Conservation (phyloP, 345 rosid genomes). For the Carallia pectinifolia region DNA sequence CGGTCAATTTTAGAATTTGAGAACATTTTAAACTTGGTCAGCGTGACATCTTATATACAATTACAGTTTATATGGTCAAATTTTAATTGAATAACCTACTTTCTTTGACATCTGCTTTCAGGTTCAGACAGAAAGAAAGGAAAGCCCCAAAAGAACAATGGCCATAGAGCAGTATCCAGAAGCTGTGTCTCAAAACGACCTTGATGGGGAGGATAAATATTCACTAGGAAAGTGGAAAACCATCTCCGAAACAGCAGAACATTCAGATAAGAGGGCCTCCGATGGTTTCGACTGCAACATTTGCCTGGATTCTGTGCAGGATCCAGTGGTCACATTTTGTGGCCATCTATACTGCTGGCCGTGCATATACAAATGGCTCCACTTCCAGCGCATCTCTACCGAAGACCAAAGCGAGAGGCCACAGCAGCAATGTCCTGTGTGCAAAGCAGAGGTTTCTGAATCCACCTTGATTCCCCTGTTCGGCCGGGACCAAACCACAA, state of each 20-base stretch:
- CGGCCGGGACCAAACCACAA: constrained; percentile 54
- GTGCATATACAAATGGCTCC: constrained; percentile 88
- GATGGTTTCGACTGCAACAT: constrained; percentile 73
- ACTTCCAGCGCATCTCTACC: constrained; percentile 34
- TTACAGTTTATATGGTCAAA: neutral
- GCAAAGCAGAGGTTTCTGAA: constrained; percentile 72
- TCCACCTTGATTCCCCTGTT: constrained; percentile 76
- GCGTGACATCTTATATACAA: no score
- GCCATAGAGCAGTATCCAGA: constrained; percentile 26
- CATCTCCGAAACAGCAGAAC: neutral
- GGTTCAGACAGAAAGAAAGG: constrained; percentile 12
- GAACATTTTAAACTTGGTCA: no score
- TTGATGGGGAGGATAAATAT: constrained; percentile 5
- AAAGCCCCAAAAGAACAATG: constrained; percentile 10
- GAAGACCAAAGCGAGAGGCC: constrained; percentile 39
- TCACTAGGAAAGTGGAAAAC: constrained; percentile 23
- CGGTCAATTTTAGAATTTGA: no score
- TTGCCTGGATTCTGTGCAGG: constrained; percentile 73
- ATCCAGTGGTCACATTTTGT: constrained; percentile 84
- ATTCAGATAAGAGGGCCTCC: constrained; percentile 19
- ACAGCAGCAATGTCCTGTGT: constrained; percentile 77
- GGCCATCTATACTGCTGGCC: constrained; percentile 99
- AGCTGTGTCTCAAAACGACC: neutral
- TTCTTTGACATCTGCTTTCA: constrained; percentile 8
- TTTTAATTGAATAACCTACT: neutral